Evolutionary conservation across 768 basidiomycete species (phyloP), one percentile per base, ranked within the genome.

Genomic region (Leucosporidium scottii): DNA sequence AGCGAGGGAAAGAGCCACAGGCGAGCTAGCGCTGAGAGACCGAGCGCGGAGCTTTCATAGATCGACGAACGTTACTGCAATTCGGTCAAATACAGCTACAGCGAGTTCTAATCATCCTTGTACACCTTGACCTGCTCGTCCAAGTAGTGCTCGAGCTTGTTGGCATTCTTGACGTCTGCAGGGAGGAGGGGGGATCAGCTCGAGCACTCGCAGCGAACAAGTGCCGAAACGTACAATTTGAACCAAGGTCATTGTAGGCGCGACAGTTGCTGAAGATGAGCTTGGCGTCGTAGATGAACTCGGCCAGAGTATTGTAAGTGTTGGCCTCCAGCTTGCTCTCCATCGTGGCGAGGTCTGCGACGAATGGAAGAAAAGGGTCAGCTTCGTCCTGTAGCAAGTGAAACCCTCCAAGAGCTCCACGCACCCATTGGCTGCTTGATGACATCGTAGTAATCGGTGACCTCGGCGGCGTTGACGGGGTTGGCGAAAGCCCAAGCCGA

Each of bases 231-330:
- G 25, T 27, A 62, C 75, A 76, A 48, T 74, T 75, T 44, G 73
- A 73, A 57, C 59, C 57, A 25, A 28, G 48, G 31, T 66, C 68
- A 57, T 99, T 99, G 80, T 94, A 98, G 62, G 82, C 77, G 64
- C 87, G 82, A 81, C 94, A 97, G 75, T 99, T 99, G 74, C 90
- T 85, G 76, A 91, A 93, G 64, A 98, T 85, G 62, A 94, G 81
- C 73, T 86, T 84, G 12, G 87, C 87, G 77, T 98, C 96, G 49
- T 83, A 83, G 21, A 87, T 78, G 76, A 97, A 94, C 50, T 81
- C 80, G 58, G 89, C 87, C 65, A 93, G 79, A 39, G 82, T 82
- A 23, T 67, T 47, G 78, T 97, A 99, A 74, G 88, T 84, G 76
- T 89, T 90, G 27, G 82, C 85, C 54, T 92, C 87, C 28, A 98